These are phyloP conservation scores for Fraxinus sp. DNA, from an alignment of 305 asterid genomes.

Conservation along the genomic window DNA sequence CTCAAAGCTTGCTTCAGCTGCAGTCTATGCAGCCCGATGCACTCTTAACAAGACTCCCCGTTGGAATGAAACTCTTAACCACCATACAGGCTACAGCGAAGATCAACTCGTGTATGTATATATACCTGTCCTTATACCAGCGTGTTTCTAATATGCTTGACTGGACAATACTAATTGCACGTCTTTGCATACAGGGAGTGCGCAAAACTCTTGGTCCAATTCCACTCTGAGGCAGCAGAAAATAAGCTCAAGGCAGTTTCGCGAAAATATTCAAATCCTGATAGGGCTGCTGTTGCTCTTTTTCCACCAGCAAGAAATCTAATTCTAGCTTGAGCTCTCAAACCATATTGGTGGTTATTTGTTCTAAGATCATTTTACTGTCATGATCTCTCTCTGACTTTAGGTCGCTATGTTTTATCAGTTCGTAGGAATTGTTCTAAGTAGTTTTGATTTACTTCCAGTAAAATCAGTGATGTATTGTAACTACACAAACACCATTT, in stretches of 20 bases:
- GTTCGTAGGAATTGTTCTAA: background rate
- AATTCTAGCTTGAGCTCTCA: background rate
- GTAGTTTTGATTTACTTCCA: constrained; percentile 19
- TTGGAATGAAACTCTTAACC: constrained; percentile 73
- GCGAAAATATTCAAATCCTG: constrained; percentile 35
- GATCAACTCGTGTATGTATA: constrained; percentile 46
- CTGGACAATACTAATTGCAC: background rate
- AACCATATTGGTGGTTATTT: background rate
- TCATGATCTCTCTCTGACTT: constrained; percentile 26
- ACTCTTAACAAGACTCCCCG: constrained; percentile 48
- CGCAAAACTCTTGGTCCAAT: constrained; percentile 46
- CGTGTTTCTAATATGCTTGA: background rate
- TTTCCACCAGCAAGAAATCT: constrained; percentile 40
- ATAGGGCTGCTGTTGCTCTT: constrained; percentile 42
- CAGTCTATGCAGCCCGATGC: constrained; percentile 79
- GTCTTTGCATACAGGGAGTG: constrained; percentile 38
- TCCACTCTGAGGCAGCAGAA: constrained; percentile 49
- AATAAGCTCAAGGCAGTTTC: constrained; percentile 42
- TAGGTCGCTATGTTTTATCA: background rate
- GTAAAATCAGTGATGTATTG: constrained; percentile 15
- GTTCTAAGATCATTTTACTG: constrained; percentile 26
- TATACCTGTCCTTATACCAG: background rate
- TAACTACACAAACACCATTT: background rate
- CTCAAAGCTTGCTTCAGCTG: constrained; percentile 69
- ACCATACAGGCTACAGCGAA: constrained; percentile 60